Base-by-base conservation (phyloP, 345 rosid genomes). In the Crucihimalaya himalaica region DNA sequence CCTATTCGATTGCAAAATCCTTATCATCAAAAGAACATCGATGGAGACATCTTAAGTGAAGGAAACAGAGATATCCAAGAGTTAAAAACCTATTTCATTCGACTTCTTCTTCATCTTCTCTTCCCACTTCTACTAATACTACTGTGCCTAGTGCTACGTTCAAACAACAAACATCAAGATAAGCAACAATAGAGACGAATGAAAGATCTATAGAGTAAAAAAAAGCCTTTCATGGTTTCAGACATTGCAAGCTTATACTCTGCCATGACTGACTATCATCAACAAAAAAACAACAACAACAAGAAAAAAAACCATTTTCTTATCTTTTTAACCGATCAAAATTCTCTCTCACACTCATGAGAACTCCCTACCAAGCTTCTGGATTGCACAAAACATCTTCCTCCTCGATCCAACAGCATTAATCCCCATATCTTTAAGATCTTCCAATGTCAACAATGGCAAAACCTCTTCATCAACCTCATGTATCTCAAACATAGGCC, bases 351-450 rank as follows among this genome's bases (percentile, higher is more conserved):
- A 63, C 40, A 12, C 46, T 90, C 84, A 90, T 8, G 92, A 90
- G 76, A 88, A 90, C 66, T 92, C 97, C 70, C 77, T 88, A 5
- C 90, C 83, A 1, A 90, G 94, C 89, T 87, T 88, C 83, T 88
- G 97, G 55, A 90, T 88, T 0, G 92, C 94, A 6, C 85, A 84
- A 53, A 84, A 90, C 90, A 90, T 75, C 84, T 90, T 90, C 81
- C 97, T 90, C 66, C 97, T 84, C 0, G 97, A 87, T 18, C 97
- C 97, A 50, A 90, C 94, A 4, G 92, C 97, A 80, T 72, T 90
- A 37, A 90, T 88, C 42, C 97, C 97, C 92, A 90, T 90, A 79
- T 90, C 97, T 82, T 88, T 90, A 86, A 90, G 82, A 84, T 90
- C 97, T 71, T 88, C 97, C 83, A 90, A 62, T n/a, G 97, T 88